Evolutionary conservation across 306 rosid species (phyloP), one percentile per base, ranked within the genome.

Genomic region (Begonia masoniana): DNA sequence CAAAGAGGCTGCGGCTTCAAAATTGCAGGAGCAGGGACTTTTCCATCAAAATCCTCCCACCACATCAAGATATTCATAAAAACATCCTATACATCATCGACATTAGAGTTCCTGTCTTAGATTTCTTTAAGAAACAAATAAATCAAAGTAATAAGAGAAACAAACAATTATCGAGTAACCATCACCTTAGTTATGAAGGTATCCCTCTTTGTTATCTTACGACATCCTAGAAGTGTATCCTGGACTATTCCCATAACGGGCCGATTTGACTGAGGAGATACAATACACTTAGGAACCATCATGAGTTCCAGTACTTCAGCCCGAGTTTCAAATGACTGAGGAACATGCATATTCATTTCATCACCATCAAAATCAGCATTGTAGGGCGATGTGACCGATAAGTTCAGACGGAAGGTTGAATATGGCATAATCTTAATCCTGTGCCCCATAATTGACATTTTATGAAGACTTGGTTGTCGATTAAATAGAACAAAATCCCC

Each of bases 41-140:
- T 86, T 55, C 99, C 96, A 43, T 91, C 99, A 77, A 86, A 91
- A 70, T 91, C 99, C 69, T 91, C 99, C 99, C 99, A 91, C 99
- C 99, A 91, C 99, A 91, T 91, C 84, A 91, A 74, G 60, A 81
- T 91, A 74, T 91, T 91, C 99, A 91, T 91, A 56, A 91, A 86
- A 71, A 86, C 99, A 68, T 91, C 99, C 99, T 91, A 79, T 55
- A 72, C 66, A 58, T 45, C 15, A 54, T 3, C 41, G 5, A 61
- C 21, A 16, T 52, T 43, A 81, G 65, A 56, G 51, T 65, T 31
- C 8, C 39, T 31, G 39, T 31, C 64, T 51, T 31, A 55, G 12
- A 31, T 26, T 48, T 41, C 26, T 61, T 50, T 51, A 62, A 52
- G 74, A 7, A 50, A 35, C 10, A 57, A 11, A 52, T 15, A 46